These are phyloP conservation scores for Cladosporium sp. DNA, from an alignment of 2,329 filamentous ascomycete species.

Conservation along the genomic window DNA sequence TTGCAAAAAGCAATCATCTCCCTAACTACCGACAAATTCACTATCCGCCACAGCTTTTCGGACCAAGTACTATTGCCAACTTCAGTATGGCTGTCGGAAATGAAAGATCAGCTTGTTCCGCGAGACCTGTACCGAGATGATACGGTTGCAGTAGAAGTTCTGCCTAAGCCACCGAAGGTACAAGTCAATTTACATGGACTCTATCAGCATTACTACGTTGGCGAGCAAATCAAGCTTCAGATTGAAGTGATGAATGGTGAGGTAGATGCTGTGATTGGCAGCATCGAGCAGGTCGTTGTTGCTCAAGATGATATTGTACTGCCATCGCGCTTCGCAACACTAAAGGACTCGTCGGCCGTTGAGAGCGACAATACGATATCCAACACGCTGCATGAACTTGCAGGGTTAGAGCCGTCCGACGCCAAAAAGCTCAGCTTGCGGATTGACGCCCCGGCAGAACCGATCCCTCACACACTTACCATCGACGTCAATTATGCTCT, in stretches of 20 bases:
- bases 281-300: conserved; percentile 47
- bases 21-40: conserved; percentile 65
- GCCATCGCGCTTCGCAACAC: conserved; percentile 1
- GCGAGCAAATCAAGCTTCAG: conserved; percentile 70
- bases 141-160: conserved; percentile 64
- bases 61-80: conserved; percentile 7
- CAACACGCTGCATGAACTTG: background rate
- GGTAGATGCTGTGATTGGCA: conserved; percentile 72
- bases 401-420: background rate
- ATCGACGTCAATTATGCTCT: conserved; percentile 77
- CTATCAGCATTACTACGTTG: conserved; percentile 76
- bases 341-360: background rate
- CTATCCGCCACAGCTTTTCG: conserved; percentile 64
- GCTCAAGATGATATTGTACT: conserved; percentile 21
- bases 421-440: conserved; percentile 15
- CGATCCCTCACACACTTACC: conserved; percentile 66
- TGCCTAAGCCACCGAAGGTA: conserved; percentile 90
- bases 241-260: conserved; percentile 80
- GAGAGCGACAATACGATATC: background rate
- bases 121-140: conserved; percentile 42
- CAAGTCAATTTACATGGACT: conserved; percentile 67
- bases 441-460: conserved; percentile 43
- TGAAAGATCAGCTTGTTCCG: background rate
- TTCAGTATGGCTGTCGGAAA: background rate
- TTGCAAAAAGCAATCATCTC: conserved; percentile 64